These are phyloP conservation scores for Neospermospora avenae DNA, from an alignment of 2,329 filamentous ascomycete genomes.

Conservation along the genomic window DNA sequence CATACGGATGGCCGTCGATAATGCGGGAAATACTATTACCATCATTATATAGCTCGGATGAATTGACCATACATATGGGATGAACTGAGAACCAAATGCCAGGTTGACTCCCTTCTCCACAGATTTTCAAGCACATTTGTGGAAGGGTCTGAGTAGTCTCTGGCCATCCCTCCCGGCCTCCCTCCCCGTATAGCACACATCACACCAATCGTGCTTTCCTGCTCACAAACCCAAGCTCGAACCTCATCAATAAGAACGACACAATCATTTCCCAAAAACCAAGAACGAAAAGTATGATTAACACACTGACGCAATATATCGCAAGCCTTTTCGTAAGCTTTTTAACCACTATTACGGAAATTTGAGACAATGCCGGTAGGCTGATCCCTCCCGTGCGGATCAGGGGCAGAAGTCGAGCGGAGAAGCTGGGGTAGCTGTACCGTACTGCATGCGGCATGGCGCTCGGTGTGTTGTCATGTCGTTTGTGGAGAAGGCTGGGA, in stretches of 20 bases:
- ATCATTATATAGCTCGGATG: neutral
- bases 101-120: neutral
- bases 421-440: neutral
- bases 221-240: neutral
- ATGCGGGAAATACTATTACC: neutral
- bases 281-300: neutral
- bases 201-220: neutral
- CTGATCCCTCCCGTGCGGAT: slow-evolving; percentile 1
- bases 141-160: neutral
- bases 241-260: neutral
- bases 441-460: neutral
- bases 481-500: neutral
- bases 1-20: neutral
- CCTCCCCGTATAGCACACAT: neutral
- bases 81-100: too few species aligned
- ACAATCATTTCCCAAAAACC: neutral
- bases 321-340: neutral
- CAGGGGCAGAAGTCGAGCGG: neutral
- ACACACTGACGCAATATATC: neutral
- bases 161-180: too few species aligned
- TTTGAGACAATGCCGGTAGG: neutral
- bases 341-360: neutral
- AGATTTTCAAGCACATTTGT: neutral
- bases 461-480: neutral
- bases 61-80: neutral